Conservation (phyloP, 2,329 filamentous ascomycete species). For the Pseudogymnoascus sp. region DNA sequence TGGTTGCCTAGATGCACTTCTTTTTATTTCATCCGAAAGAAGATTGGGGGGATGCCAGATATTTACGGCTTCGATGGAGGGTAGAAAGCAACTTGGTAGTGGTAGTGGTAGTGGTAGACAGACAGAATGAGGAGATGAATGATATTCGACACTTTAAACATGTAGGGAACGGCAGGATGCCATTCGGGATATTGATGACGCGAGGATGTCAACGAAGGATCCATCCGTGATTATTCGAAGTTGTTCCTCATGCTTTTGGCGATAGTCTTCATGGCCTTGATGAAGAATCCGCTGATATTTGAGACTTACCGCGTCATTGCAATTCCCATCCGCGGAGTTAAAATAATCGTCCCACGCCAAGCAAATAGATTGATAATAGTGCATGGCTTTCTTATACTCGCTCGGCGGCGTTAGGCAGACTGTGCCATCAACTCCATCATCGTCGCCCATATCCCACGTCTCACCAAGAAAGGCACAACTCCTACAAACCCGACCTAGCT, state of each 20-base stretch:
- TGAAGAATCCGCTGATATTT: background rate
- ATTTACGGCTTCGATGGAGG: background rate
- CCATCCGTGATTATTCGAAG: background rate
- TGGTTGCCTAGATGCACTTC: background rate
- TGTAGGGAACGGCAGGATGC: background rate
- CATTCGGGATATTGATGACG: constrained; percentile 4
- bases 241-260: background rate
- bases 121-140: background rate
- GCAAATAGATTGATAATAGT: background rate
- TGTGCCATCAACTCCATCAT: background rate
- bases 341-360: background rate
- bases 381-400: background rate
- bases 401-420: background rate
- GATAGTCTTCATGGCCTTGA: background rate
- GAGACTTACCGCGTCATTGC: background rate
- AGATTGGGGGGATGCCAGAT: background rate
- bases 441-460: too few relatives aligned
- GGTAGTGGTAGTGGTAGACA: background rate
- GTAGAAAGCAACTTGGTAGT: background rate
- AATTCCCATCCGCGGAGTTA: background rate
- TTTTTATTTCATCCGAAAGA: background rate
- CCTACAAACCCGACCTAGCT: background rate
- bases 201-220: background rate
- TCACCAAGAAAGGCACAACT: too few relatives aligned
- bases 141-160: background rate